Percentiles rank a stretch among this genome's conserved stretches.
Evolutionary conservation across 371 early-diverging fungal species (phyloP).

Genomic region (Mucor irregularis): DNA sequence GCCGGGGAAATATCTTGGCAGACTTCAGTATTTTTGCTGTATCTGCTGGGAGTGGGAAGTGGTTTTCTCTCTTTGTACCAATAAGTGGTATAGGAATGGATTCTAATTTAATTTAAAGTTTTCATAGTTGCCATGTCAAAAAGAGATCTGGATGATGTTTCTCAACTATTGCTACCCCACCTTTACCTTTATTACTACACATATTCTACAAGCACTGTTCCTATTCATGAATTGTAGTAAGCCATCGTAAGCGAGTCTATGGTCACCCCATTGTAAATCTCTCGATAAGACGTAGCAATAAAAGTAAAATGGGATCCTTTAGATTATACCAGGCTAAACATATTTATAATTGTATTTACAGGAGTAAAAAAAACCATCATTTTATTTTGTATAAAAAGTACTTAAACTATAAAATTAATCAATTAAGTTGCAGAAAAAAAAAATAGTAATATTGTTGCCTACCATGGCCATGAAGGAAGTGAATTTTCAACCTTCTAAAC

Average conservation of each 20-base stretch:
- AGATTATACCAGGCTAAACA: conserved; percentile 1
- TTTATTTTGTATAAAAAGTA: conserved; percentile 1
- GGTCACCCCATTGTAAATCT: conserved; percentile 7
- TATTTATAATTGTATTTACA: conserved; percentile 1
- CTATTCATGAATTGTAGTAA: conserved; percentile 1
- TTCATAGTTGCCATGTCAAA: conserved; percentile 13
- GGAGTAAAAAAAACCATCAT: not conserved
- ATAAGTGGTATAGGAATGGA: conserved; percentile 15
- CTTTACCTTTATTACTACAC: conserved; percentile 1
- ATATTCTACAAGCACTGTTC: conserved; percentile 1
- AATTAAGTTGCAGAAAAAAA: conserved; percentile 10
- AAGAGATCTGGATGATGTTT: conserved; percentile 13
- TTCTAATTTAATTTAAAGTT: conserved; percentile 18
- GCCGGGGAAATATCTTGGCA: conserved; percentile 17
- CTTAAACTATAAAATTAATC: conserved; percentile 7
- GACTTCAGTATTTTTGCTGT: conserved; percentile 16
- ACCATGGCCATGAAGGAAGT: conserved; percentile 32
- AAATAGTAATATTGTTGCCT: conserved; percentile 12
- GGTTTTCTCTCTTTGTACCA: conserved; percentile 13
- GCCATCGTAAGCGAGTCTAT: conserved; percentile 12
- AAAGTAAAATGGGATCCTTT: not conserved
- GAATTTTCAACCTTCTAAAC: conserved; percentile 21
- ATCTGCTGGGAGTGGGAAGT: conserved; percentile 19
- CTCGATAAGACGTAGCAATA: conserved; percentile 4
- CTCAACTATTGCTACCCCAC: conserved; percentile 3